Evolutionary conservation across 257 asterid genomes (phyloP), one percentile per base, ranked within the genome.

Genomic region (Lycium barbarum): DNA sequence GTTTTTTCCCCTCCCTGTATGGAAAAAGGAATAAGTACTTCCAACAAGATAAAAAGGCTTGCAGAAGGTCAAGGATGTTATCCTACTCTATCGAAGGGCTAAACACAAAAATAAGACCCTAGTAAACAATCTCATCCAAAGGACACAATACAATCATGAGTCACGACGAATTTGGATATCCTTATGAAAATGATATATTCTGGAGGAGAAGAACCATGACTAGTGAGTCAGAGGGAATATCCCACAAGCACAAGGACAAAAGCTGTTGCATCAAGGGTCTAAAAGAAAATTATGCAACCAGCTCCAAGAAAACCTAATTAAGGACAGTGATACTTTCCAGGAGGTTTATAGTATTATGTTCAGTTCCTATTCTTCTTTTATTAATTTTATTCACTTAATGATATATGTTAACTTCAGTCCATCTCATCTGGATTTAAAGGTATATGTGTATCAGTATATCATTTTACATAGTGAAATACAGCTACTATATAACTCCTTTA

Each of bases 51-150:
- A 11, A 74, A 17, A 49, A 51, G 81, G 57, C 13, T 43, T 0
- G 58, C 59, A 73, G 57, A 72, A 72, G 80, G 80, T 72, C 80
- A 72, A 73, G n/a, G 38, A 45, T 2, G 59, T 73, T 73, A 73
- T 11, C 57, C 45, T 49, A 22, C 43, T 49, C 59, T 49, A 74
- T 74, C 20, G 0, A 49, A 49, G 2, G 0, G 45, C 43, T 2
- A 74, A 73, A 22, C 43, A 22, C 55, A 0, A 20, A 47, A 49
- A 73, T 66, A 73, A 20, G 20, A 0, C 43, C 10, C 45, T 18
- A 22, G 81, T 6, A 13, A 73, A 49, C 38, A 47, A 11, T 73
- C 59, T 22, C 38, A 47, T 20, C 61, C n/a, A 73, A 74, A 22
- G 20, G 45, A 74, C 20, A 47, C 13, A 22, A 6, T 49, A 74